These are phyloP conservation scores for Fusarium praegraminearum DNA, from an alignment of 2,329 filamentous ascomycete genomes.

Conservation along the genomic window DNA sequence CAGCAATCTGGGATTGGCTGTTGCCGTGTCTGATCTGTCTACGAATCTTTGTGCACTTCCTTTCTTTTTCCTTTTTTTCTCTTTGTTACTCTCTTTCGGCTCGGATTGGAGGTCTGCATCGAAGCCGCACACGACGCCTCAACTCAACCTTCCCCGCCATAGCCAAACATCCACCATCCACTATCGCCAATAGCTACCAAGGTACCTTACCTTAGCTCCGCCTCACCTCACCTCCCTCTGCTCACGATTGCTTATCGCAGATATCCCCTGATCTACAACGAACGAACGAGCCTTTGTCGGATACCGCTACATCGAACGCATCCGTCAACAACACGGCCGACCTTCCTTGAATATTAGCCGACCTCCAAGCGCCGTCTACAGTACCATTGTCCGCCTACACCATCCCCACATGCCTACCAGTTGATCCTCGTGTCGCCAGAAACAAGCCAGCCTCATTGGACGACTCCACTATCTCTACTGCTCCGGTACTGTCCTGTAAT, in stretches of 20 bases:
- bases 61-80: conserved; percentile 4
- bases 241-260: conserved; percentile 40
- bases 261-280: conserved; percentile 16
- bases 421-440: conserved; percentile 47
- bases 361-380: conserved; percentile 44
- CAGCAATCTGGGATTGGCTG: conserved; percentile 30
- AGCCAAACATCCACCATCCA: conserved; percentile 26
- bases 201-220: conserved; percentile 37
- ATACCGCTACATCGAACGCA: conserved; percentile 16
- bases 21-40: conserved; percentile 28
- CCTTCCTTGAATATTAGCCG: conserved; percentile 30
- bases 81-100: conserved; percentile 24
- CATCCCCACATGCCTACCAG: conserved; percentile 49
- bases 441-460: conserved; percentile 48
- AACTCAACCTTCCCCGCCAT: conserved; percentile 37
- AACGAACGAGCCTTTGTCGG: conserved; percentile 9
- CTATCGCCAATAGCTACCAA: conserved; percentile 35
- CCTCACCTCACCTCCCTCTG: conserved; percentile 32
- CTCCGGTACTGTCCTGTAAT: conserved; percentile 40
- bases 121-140: conserved; percentile 42
- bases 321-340: conserved; percentile 22
- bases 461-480: conserved; percentile 46
- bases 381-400: conserved; percentile 40
- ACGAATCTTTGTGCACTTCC: conserved; percentile 24
- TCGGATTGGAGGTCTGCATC: conserved; percentile 38